Evolutionary conservation across 139 green algal genomes (phyloP), one percentile per base, ranked within the genome.

Genomic region (Trebouxia sp.): DNA sequence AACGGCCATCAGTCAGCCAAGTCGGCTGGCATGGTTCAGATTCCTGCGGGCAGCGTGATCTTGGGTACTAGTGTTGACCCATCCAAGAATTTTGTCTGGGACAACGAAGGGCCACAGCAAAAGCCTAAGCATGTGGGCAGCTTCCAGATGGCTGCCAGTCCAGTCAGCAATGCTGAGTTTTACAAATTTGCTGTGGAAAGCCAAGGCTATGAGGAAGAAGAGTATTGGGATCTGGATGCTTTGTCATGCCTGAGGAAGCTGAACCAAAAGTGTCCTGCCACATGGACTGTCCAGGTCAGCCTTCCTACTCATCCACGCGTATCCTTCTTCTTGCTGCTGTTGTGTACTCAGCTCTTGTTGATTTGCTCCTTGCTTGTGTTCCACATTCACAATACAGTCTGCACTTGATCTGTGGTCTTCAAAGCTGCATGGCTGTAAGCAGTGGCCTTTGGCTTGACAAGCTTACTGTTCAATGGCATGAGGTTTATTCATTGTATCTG

Each of bases 91-190:
- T 94, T 93, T 81, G 53, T 83, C 22, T 93, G 89, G 89, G 89
- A 93, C 82, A 92, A 92, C 45, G 89, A 93, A 74, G 67, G 86
- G 32, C 89, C 89, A 8, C 32, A 39, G 20, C 37, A 51, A 37
- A 38, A 22, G 22, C 45, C 51, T 5, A 26, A 69, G 62, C 30
- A 50, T 9, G 72, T 87, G 39, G 35, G 39, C 0, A 38, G 22
- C 24, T 85, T 94, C 58, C 3, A 45, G 1, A 65, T 90, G 14
- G 75, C 56, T 15, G 20, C 74, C 5, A 0, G 6, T 6, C 90
- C 89, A 5, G 85, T 94, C 7, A 92, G 76, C 47, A 84, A 93
- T 26, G 75, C 24, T 1, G 51, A 93, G 80, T 94, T 89, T 42
- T 48, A 45, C 7, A 5, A 35, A 14, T 93, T 94, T 76, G 51